Percentiles rank a stretch among this genome's conserved stretches.
Conservation (phyloP, 331 rosid genomes). For the Erythrophleum ivorense region DNA sequence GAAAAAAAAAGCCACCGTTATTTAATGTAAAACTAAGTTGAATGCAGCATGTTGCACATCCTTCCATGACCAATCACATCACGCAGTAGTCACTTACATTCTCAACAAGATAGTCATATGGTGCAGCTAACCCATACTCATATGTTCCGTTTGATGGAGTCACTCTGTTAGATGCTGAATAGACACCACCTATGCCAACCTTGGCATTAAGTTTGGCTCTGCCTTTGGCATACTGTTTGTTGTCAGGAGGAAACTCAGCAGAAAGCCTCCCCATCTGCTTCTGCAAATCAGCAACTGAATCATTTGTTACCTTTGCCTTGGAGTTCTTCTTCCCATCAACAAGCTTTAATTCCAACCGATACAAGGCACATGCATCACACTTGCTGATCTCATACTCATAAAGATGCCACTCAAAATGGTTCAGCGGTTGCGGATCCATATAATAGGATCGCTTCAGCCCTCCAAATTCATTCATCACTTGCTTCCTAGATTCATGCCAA, state of each 20-base stretch:
- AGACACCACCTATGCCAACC: slow-evolving; percentile 67
- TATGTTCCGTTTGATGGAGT: slow-evolving; percentile 60
- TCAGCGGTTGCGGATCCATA: slow-evolving; percentile 97
- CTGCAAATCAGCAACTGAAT: slow-evolving; percentile 95
- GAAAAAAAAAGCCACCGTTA: slow-evolving; percentile 26
- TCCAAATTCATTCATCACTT: slow-evolving; percentile 89
- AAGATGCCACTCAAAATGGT: slow-evolving; percentile 97
- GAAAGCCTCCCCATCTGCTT: slow-evolving; percentile 99
- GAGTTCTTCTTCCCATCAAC: slow-evolving; percentile 94
- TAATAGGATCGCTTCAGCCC: slow-evolving; percentile 98
- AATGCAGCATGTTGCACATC: slow-evolving; percentile 47
- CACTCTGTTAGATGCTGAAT: slow-evolving; percentile 60
- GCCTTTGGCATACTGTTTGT: slow-evolving; percentile 76
- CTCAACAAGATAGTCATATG: slow-evolving; percentile 78
- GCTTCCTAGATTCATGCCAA: slow-evolving; percentile 99
- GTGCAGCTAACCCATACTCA: slow-evolving; percentile 69
- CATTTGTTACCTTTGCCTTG: slow-evolving; percentile 69
- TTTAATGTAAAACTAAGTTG: slow-evolving; percentile 42
- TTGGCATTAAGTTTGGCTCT: slow-evolving; percentile 70
- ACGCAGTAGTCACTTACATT: slow-evolving; percentile 65
- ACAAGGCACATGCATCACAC: slow-evolving; percentile 92
- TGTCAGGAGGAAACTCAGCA: slow-evolving; percentile 86
- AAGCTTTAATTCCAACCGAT: slow-evolving; percentile 89
- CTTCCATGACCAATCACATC: slow-evolving; percentile 48
- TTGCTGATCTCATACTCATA: slow-evolving; percentile 95